phyloP scores from a whole-genome alignment of 306 rosid genomes.

The Vachellia collinsii region DNA sequence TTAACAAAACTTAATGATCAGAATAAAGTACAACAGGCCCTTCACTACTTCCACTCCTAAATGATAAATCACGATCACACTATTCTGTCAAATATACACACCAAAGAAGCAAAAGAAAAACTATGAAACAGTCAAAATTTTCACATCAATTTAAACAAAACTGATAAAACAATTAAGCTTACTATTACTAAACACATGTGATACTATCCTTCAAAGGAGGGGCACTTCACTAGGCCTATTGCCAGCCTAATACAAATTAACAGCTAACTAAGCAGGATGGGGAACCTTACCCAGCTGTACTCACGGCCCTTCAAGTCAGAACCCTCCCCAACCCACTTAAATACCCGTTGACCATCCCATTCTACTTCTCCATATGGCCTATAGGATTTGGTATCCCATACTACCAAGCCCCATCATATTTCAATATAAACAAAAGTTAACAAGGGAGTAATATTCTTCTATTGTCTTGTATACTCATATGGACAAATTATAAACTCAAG shows the following conservation, averaged over 20 bases:
- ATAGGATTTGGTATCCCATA: not conserved
- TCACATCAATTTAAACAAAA: not conserved
- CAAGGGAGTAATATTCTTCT: not conserved
- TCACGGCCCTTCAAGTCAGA: too few species aligned
- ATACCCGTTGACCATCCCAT: not conserved
- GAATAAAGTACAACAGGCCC: constrained; percentile 20
- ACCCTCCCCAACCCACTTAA: too few species aligned
- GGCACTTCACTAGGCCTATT: too few species aligned
- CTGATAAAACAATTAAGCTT: not conserved
- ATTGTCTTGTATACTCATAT: not conserved
- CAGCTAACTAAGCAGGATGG: too few species aligned
- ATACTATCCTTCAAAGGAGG: not conserved
- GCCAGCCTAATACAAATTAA: too few species aligned
- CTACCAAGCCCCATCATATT: not conserved
- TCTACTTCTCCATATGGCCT: not conserved
- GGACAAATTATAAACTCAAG: not conserved
- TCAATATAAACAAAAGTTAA: not conserved
- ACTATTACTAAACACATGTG: not conserved
- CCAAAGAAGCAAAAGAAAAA: constrained; percentile 15
- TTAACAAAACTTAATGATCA: constrained; percentile 4
- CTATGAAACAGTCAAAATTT: constrained; percentile 3
- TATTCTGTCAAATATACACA: constrained; percentile 3
- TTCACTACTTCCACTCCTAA: constrained; percentile 17
- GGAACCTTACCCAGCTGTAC: too few species aligned
- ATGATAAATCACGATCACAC: constrained; percentile 8